Evolutionary conservation across 2,329 filamentous ascomycete genomes (phyloP).

Genomic region (Xylaria sp.): DNA sequence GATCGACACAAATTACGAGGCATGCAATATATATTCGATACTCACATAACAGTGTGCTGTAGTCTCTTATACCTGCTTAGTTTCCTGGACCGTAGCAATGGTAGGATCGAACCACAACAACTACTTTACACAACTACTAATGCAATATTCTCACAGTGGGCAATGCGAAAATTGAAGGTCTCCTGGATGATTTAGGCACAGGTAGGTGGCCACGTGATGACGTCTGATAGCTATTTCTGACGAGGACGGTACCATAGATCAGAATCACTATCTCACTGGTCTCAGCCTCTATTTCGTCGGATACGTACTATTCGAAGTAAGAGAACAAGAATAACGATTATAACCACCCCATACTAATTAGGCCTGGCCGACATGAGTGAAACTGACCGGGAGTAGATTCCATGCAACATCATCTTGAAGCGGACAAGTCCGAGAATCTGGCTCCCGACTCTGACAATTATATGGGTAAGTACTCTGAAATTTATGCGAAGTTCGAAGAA

Average conservation of each 20-base stretch:
- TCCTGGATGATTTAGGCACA: slow-evolving; percentile 63
- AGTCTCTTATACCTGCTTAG: slow-evolving; percentile 64
- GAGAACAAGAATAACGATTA: slow-evolving; percentile 10
- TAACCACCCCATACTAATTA: not conserved
- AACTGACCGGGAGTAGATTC: slow-evolving; percentile 56
- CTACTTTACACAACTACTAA: slow-evolving; percentile 46
- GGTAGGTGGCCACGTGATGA: slow-evolving; percentile 53
- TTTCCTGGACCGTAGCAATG: slow-evolving; percentile 69
- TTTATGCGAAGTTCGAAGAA: not conserved
- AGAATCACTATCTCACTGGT: slow-evolving; percentile 72
- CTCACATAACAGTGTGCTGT: slow-evolving; percentile 5
- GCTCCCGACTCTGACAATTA: slow-evolving; percentile 67
- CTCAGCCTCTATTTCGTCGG: slow-evolving; percentile 74
- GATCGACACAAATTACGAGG: not conserved
- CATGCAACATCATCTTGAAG: slow-evolving; percentile 72
- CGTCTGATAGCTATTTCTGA: slow-evolving; percentile 1
- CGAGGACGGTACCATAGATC: slow-evolving; percentile 52
- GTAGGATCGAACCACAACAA: slow-evolving; percentile 50
- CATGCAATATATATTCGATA: not conserved
- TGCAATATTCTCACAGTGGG: slow-evolving; percentile 57
- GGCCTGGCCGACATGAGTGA: not conserved
- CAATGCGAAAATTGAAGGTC: slow-evolving; percentile 68
- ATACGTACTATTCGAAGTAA: slow-evolving; percentile 67
- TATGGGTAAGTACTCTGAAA: slow-evolving; percentile 52
- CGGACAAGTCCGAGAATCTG: slow-evolving; percentile 67